phyloP scores from a whole-genome alignment of 1,284 basidiomycete genomes.

The Apiotrichum akiyoshidainum region DNA sequence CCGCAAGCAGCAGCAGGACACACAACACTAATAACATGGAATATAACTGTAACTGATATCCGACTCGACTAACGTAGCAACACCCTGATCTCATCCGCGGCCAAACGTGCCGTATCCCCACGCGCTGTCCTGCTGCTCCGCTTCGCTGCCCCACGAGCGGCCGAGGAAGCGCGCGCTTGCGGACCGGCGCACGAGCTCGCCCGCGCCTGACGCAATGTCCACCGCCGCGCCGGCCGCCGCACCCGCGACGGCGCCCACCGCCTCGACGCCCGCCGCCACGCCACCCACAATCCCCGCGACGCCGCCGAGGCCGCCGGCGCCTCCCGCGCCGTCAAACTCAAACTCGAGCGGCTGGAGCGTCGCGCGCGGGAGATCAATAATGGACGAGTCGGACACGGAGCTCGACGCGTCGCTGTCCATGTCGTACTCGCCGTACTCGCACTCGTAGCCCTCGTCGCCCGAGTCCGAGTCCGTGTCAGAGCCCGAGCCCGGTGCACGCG shows the following conservation, averaged over 20 bases:
- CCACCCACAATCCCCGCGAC: neutral
- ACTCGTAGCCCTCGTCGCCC: conserved; percentile 1
- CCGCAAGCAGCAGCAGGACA: no score
- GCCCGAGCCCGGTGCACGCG: neutral
- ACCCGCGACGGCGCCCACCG: neutral
- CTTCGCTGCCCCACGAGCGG: neutral
- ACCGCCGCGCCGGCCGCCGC: neutral
- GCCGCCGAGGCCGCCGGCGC: neutral
- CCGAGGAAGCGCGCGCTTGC: conserved; percentile 9
- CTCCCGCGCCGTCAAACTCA: neutral
- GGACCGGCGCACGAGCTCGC: conserved; percentile 6
- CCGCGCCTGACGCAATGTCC: neutral
- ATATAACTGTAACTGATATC: no score
- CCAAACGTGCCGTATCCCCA: neutral
- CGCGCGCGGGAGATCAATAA: conserved; percentile 21
- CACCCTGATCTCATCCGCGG: neutral
- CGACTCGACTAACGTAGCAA: no score
- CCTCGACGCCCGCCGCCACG: neutral
- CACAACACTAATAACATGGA: no score
- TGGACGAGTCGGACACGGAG: conserved; percentile 12
- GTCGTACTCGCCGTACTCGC: neutral
- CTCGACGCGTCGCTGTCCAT: neutral
- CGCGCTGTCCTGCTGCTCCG: neutral
- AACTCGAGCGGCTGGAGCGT: conserved; percentile 10
- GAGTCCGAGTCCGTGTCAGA: neutral